Conservation (phyloP, 2,329 filamentous ascomycete species). For the Aspergillus fumigatus region DNA sequence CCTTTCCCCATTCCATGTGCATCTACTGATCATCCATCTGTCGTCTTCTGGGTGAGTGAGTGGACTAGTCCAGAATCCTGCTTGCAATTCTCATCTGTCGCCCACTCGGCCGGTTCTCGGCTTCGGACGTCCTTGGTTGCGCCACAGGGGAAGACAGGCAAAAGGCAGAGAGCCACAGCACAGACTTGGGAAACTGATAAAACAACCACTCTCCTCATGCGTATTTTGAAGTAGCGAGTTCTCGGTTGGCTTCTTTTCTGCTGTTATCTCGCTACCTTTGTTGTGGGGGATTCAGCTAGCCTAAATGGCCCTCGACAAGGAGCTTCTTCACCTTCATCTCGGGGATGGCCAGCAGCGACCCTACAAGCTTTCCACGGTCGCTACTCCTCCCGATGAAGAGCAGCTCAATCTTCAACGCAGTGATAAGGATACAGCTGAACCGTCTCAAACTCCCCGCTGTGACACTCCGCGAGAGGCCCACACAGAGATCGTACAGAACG, state of each 20-base stretch:
- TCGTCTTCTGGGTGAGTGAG: neutral
- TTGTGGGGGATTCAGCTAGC: neutral
- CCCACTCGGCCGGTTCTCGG: neutral
- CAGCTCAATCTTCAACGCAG: neutral
- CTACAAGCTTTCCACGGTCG: conserved; percentile 14
- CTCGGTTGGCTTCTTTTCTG: neutral
- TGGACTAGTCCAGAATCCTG: neutral
- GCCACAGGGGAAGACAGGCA: neutral
- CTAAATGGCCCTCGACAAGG: conserved; percentile 18
- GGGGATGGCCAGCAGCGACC: conserved; percentile 13
- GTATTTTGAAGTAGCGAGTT: neutral
- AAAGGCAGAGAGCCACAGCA: neutral
- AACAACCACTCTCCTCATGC: neutral
- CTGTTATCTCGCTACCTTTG: neutral
- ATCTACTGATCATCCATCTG: neutral
- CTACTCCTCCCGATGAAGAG: conserved; percentile 23
- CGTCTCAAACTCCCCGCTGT: neutral
- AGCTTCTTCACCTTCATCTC: conserved; percentile 20
- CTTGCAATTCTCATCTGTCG: neutral
- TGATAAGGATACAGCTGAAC: neutral
- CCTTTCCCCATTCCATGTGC: neutral
- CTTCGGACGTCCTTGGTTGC: neutral
- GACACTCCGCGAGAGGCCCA: neutral
- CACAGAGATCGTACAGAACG: neutral
- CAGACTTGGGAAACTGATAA: neutral